These are phyloP conservation scores for Melampsora occidentalis DNA, from an alignment of 1,284 basidiomycete genomes.

Conservation along the genomic window DNA sequence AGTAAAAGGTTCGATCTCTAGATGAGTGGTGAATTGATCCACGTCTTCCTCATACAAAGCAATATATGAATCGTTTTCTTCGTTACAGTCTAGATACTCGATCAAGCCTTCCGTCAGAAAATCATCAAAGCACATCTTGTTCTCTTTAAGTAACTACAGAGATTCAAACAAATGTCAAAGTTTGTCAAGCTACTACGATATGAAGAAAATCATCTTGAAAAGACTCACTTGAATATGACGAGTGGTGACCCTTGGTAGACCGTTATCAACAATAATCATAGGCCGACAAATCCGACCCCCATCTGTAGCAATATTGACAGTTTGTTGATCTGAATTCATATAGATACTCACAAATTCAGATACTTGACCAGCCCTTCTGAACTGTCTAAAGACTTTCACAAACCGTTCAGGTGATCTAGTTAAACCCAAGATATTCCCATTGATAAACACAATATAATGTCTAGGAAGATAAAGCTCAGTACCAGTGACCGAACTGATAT, in stretches of 20 bases:
- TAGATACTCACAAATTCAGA: constrained; percentile 97
- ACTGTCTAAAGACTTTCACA: constrained; percentile 82
- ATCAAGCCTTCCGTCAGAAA: constrained; percentile 93
- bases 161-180: constrained; percentile 4
- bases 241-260: constrained; percentile 70
- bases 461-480: constrained; percentile 90
- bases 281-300: constrained; percentile 97
- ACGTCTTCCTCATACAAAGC: constrained; percentile 92
- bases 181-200: neutral
- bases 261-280: constrained; percentile 92
- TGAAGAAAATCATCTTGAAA: neutral
- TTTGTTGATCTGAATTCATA: constrained; percentile 90
- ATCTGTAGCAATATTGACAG: constrained; percentile 95
- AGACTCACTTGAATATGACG: constrained; percentile 72
- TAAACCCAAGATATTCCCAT: constrained; percentile 91
- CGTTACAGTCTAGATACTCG: constrained; percentile 98
- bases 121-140: constrained; percentile 81
- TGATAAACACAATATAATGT: constrained; percentile 94
- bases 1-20: constrained; percentile 99
- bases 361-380: constrained; percentile 83
- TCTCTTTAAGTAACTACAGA: constrained; percentile 72
- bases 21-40: constrained; percentile 77
- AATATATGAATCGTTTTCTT: constrained; percentile 97
- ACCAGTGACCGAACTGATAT: constrained; percentile 87
- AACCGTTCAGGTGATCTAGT: constrained; percentile 83